phyloP scores from a whole-genome alignment of 164 flowering plant species.

The Pachysandra terminalis region DNA sequence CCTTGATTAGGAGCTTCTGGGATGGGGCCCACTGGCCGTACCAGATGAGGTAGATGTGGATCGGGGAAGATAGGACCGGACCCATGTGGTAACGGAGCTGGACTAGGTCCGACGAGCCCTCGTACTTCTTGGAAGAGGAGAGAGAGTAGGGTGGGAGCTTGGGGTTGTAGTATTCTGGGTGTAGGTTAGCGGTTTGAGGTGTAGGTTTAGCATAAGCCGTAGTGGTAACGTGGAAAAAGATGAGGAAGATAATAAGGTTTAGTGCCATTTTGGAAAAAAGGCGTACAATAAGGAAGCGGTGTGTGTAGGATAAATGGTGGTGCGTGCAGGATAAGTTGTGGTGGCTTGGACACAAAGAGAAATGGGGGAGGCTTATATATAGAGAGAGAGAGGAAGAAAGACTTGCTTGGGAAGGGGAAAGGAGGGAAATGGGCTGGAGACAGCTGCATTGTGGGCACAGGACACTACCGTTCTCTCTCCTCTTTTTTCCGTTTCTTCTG shows the following conservation, averaged over 20 bases:
- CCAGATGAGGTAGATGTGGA: conserved; percentile 83
- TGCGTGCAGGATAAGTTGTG: neutral
- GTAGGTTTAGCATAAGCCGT: conserved; percentile 11
- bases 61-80: conserved; percentile 75
- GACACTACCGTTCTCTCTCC: neutral
- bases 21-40: conserved; percentile 69
- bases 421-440: conserved; percentile 61
- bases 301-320: conserved; percentile 2
- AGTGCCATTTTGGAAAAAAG: conserved; percentile 10
- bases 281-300: neutral
- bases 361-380: conserved; percentile 15
- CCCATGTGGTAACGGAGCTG: conserved; percentile 94
- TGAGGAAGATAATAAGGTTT: conserved; percentile 5
- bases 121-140: conserved; percentile 54
- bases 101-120: conserved; percentile 85
- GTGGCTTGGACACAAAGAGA: neutral
- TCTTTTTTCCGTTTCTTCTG: neutral
- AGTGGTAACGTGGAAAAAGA: conserved; percentile 1
- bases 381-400: neutral
- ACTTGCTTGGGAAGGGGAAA: too few species aligned
- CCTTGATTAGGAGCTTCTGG: conserved; percentile 65
- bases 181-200: conserved; percentile 22
- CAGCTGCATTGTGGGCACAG: conserved; percentile 53
- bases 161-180: conserved; percentile 34
- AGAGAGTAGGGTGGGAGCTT: conserved; percentile 39